Base-by-base conservation (phyloP, 2,329 filamentous ascomycete species). In the Huntiella decipiens region DNA sequence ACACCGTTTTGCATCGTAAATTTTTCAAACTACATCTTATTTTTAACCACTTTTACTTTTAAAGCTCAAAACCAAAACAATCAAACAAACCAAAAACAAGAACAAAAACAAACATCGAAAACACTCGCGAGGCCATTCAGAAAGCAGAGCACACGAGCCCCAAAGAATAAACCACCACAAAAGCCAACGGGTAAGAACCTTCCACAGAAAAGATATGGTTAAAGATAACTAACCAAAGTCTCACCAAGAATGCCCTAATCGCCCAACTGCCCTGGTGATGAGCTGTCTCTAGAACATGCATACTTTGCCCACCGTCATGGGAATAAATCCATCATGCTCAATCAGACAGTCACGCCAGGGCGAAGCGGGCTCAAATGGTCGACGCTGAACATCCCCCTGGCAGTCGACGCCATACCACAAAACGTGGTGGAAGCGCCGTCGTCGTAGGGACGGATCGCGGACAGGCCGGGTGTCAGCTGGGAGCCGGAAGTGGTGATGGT, bases 351-450 rank as follows among this genome's bases (percentile, higher is more conserved):
- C 74, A 71, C 77, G 64, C 76, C 69, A 65, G 70, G 71, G 65
- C 74, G 75, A 66, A 79, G 74, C 65, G 75, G 75, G 66, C 75
- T 79, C 55, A 74, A 74, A 60, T 68, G 71, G 58, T 58, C 62
- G 58, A 62, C 61, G 56, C 64, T 64, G 56, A 57, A 63, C 57
- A 61, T 66, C 7, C 22, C 22, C 22, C 58, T 54, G 60, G 64
- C 58, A 65, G 66, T 60, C 60, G 60, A 59, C 66, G 59, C 57
- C 66, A 65, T 60, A 62, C 64, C 59, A 67, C 44, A 16, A 31
- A 34, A 22, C 22, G 36, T n/a, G 12, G 31, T 10, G 16, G n/a
- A 44, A 36, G 34, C 62, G 54, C 63, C 57, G 44, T 53, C 57
- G 52, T 58, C 54, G 52, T 54, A 51, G 55, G 57, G 60, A 54